A percentile compares a stretch with the other conserved stretches of the same genome.
These are phyloP conservation scores for Cladochytrium replicatum DNA, from an alignment of 192 early-diverging fungal genomes.

Conservation along the genomic window DNA sequence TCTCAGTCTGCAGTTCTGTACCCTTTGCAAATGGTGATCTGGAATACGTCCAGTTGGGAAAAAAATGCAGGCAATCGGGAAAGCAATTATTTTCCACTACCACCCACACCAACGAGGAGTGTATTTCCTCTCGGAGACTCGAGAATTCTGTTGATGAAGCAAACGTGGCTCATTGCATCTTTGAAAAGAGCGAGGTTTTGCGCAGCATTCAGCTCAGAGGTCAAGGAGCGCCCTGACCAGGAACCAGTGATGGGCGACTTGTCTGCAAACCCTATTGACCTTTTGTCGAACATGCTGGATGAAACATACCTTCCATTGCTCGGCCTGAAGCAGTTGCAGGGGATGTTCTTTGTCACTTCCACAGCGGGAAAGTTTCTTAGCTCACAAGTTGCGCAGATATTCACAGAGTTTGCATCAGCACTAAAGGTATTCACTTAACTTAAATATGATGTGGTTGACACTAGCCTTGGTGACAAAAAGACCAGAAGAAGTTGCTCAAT, in stretches of 20 bases:
- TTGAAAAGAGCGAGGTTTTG: conserved; percentile 56
- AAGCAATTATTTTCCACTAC: conserved; percentile 50
- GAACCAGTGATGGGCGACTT: conserved; percentile 52
- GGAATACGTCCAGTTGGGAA: conserved; percentile 58
- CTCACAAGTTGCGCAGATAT: conserved; percentile 51
- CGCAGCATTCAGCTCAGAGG: conserved; percentile 53
- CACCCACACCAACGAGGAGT: conserved; percentile 53
- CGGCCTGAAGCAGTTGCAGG: conserved; percentile 57
- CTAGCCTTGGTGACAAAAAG: conserved; percentile 39
- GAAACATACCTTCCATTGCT: conserved; percentile 55
- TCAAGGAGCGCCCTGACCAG: conserved; percentile 43
- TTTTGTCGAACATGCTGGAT: conserved; percentile 42
- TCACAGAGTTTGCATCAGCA: conserved; percentile 44
- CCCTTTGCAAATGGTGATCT: conserved; percentile 52
- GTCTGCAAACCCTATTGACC: conserved; percentile 50
- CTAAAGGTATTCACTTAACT: conserved; percentile 38
- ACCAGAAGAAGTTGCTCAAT: conserved; percentile 51
- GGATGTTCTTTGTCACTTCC: conserved; percentile 53
- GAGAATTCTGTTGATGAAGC: conserved; percentile 51
- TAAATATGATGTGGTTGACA: conserved; percentile 52
- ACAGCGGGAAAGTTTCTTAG: conserved; percentile 56
- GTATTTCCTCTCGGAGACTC: conserved; percentile 54
- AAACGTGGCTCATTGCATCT: conserved; percentile 57
- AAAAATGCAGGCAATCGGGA: conserved; percentile 53
- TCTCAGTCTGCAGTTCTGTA: conserved; percentile 48